A percentile compares a stretch with the other conserved stretches of the same genome.
Conservation (phyloP, 2,329 filamentous ascomycete species). For the Geoglossum cookeanum region DNA sequence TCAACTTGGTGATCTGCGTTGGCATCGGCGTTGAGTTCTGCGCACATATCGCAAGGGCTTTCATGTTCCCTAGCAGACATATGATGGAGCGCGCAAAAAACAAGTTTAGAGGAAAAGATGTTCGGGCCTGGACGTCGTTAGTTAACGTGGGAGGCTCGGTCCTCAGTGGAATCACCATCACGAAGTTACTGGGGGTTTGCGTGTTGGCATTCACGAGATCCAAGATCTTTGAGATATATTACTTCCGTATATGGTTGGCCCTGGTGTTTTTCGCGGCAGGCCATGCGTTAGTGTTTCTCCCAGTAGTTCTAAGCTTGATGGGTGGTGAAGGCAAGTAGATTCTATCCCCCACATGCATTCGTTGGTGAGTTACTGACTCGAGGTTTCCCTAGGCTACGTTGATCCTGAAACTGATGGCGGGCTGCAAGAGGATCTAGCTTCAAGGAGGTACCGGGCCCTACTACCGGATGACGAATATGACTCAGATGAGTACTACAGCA, state of each 20-base stretch:
- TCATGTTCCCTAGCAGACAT: slow-evolving; percentile 72
- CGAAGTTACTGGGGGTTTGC: slow-evolving; percentile 78
- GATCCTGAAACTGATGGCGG: slow-evolving; percentile 78
- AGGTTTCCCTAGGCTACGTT: slow-evolving; percentile 44
- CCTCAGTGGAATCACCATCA: slow-evolving; percentile 89
- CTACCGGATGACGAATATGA: slow-evolving; percentile 61
- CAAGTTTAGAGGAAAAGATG: slow-evolving; percentile 63
- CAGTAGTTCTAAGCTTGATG: slow-evolving; percentile 67
- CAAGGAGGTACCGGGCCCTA: slow-evolving; percentile 57
- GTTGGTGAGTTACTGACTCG: not conserved
- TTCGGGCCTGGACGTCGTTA: slow-evolving; percentile 77
- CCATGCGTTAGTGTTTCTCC: slow-evolving; percentile 80
- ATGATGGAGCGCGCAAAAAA: slow-evolving; percentile 67
- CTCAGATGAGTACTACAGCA: slow-evolving; percentile 37
- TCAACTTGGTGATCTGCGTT: slow-evolving; percentile 93
- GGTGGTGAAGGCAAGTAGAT: slow-evolving; percentile 50
- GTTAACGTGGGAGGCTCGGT: slow-evolving; percentile 91
- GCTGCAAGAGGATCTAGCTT: slow-evolving; percentile 72
- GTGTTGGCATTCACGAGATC: slow-evolving; percentile 88
- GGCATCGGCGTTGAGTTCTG: slow-evolving; percentile 96
- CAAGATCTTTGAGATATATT: slow-evolving; percentile 99
- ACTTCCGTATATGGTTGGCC: slow-evolving; percentile 91
- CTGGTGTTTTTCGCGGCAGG: slow-evolving; percentile 75
- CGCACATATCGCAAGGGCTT: slow-evolving; percentile 86
- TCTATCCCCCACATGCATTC: not conserved